These are phyloP conservation scores for Areca catechu DNA, from an alignment of 176 grass and related monocot species.

Conservation along the genomic window DNA sequence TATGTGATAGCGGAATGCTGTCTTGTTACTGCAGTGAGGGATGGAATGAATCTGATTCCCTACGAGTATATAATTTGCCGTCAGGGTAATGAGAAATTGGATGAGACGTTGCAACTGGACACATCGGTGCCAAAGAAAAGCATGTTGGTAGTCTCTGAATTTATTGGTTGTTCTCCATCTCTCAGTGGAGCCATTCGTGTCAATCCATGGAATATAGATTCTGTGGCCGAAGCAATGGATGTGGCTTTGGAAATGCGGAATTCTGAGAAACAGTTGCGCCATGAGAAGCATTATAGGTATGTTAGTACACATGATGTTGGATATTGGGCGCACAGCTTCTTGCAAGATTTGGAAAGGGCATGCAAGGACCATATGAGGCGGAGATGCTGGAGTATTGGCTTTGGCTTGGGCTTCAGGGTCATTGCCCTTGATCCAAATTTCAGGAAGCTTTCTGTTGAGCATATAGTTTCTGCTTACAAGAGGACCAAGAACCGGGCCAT, in stretches of 20 bases:
- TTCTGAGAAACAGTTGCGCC: conserved; percentile 32
- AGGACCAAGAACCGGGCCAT: conserved; percentile 36
- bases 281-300: conserved; percentile 46
- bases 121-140: conserved; percentile 26
- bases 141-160: conserved; percentile 45
- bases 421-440: conserved; percentile 42
- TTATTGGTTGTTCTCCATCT: conserved; percentile 55
- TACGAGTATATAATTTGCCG: conserved; percentile 48
- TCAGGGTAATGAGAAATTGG: conserved; percentile 28
- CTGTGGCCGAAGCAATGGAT: conserved; percentile 45
- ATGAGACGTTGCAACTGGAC: conserved; percentile 20
- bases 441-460: conserved; percentile 35
- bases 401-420: conserved; percentile 38
- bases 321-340: conserved; percentile 46
- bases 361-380: conserved; percentile 35
- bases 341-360: conserved; percentile 35
- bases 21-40: conserved; percentile 49
- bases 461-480: conserved; percentile 31
- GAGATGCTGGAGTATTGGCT: conserved; percentile 42
- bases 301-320: conserved; percentile 46
- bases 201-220: conserved; percentile 56
- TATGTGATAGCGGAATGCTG: conserved; percentile 44
- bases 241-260: conserved; percentile 24
- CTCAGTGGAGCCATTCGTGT: conserved; percentile 46
- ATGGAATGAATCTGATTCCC: conserved; percentile 58